Evolutionary conservation across 306 rosid genomes (phyloP).

Genomic region (barrel medic (Medicago truncatula)): MtrunA17r5.0-ANR NC_053045.1:27333501-27334000

Average conservation of each 20-base stretch:
- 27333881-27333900: neutral
- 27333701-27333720: no score
- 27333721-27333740: no score
- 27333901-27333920: neutral
- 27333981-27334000: slow-evolving; percentile 15
- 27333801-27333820: neutral
- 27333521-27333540: slow-evolving; percentile 34
- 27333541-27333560: neutral
- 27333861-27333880: neutral
- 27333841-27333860: neutral
- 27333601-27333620: neutral
- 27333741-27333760: no score
- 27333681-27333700: no score
- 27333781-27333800: no score
- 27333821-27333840: neutral
- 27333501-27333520: slow-evolving; percentile 54
- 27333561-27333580: neutral
- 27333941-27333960: slow-evolving; percentile 1
- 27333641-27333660: no score
- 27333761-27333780: no score
- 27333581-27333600: neutral
- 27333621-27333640: neutral
- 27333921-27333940: neutral
- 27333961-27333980: slow-evolving; percentile 9
- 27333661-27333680: no score